Evolutionary conservation across 2,329 filamentous ascomycete species (phyloP).

Genomic region (Ophiostoma fasciatum): DNA sequence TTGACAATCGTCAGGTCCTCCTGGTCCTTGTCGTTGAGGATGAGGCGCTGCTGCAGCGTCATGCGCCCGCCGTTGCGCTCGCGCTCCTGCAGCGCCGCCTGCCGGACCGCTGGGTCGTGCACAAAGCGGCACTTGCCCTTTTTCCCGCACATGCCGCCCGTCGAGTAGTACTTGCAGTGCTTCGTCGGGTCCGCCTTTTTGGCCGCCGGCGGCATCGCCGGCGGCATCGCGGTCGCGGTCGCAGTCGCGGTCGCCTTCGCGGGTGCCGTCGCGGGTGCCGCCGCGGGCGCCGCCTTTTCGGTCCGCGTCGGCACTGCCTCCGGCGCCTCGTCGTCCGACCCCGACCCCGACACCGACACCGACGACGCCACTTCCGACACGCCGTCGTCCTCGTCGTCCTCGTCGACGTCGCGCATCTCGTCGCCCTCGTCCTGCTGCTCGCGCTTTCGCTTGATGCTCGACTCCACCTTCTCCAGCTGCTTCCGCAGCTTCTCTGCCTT

Average conservation of each 20-base stretch:
- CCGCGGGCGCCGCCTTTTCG: conserved; percentile 14
- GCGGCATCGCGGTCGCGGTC: conserved; percentile 2
- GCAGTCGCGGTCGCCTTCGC: conserved; percentile 10
- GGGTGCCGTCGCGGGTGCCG: neutral
- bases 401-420: conserved; percentile 36
- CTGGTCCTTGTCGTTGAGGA: conserved; percentile 53
- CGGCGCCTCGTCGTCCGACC: conserved; percentile 36
- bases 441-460: conserved; percentile 52
- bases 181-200: conserved; percentile 46
- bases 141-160: conserved; percentile 53
- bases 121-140: conserved; percentile 64
- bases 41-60: conserved; percentile 50
- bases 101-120: conserved; percentile 48
- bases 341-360: neutral
- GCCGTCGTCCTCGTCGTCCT: conserved; percentile 29
- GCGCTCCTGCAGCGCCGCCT: conserved; percentile 47
- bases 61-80: conserved; percentile 50
- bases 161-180: conserved; percentile 58
- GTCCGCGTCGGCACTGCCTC: conserved; percentile 40
- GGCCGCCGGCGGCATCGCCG: conserved; percentile 25
- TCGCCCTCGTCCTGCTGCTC: conserved; percentile 53
- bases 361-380: no score
- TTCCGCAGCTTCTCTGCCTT: conserved; percentile 47
- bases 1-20: conserved; percentile 51
- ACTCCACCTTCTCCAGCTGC: conserved; percentile 56